Percentiles rank a stretch among this genome's conserved stretches.
These are phyloP conservation scores for Andrographis paniculata DNA, from an alignment of 305 asterid genomes.

Conservation along the genomic window DNA sequence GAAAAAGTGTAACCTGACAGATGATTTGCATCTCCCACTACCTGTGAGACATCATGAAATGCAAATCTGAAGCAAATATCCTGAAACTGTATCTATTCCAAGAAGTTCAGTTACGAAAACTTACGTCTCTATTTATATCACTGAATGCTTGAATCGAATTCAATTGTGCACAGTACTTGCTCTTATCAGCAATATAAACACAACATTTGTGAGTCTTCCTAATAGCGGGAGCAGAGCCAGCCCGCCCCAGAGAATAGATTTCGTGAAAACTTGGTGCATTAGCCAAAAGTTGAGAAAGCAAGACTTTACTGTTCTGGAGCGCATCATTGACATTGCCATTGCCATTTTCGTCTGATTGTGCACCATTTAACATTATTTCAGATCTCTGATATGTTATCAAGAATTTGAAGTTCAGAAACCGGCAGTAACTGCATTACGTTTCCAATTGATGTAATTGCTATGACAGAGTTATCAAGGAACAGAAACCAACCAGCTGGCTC, in stretches of 20 bases:
- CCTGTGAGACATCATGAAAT: slow-evolving; percentile 58
- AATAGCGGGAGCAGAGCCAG: slow-evolving; percentile 41
- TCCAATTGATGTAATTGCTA: not conserved
- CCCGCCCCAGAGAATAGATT: slow-evolving; percentile 51
- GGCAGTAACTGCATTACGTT: slow-evolving; percentile 3
- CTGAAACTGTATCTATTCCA: too few species aligned
- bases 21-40: slow-evolving; percentile 89
- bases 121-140: slow-evolving; percentile 91
- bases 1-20: slow-evolving; percentile 80
- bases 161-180: slow-evolving; percentile 80
- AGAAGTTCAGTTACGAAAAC: slow-evolving; percentile 21
- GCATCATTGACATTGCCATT: slow-evolving; percentile 51
- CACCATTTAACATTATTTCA: slow-evolving; percentile 59
- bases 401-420: slow-evolving; percentile 20
- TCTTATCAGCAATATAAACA: slow-evolving; percentile 85
- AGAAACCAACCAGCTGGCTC: slow-evolving; percentile 81
- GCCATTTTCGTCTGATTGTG: slow-evolving; percentile 68
- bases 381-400: slow-evolving; percentile 55
- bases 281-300: slow-evolving; percentile 76
- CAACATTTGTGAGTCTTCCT: slow-evolving; percentile 84
- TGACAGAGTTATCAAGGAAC: slow-evolving; percentile 13
- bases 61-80: too few species aligned
- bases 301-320: slow-evolving; percentile 44
- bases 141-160: slow-evolving; percentile 87
- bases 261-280: slow-evolving; percentile 96